These are phyloP conservation scores for Psidium friedrichsthalianum DNA, from an alignment of 345 rosid genomes.

Conservation along the genomic window DNA sequence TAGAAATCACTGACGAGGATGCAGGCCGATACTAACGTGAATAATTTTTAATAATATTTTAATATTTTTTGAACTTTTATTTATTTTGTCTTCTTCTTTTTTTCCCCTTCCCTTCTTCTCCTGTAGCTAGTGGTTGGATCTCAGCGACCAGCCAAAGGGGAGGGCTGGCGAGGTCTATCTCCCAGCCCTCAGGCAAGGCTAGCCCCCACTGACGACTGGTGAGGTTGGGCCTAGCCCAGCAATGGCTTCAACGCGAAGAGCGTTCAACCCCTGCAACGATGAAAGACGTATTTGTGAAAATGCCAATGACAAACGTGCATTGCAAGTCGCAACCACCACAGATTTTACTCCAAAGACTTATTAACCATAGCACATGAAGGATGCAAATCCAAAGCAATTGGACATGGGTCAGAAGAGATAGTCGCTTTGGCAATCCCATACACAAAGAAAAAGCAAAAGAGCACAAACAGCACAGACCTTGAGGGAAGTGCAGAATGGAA, in stretches of 20 bases:
- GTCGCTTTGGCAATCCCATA: neutral
- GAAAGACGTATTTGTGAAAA: neutral
- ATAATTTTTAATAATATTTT: no score
- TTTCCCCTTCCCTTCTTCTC: no score
- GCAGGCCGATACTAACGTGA: no score
- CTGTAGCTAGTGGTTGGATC: no score
- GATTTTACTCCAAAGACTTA: neutral
- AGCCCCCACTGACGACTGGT: no score
- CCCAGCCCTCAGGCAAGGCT: no score
- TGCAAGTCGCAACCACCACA: neutral
- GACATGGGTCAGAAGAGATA: neutral
- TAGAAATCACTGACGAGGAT: no score
- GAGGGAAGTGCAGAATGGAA: slow-evolving; percentile 14
- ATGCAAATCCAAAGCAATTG: neutral
- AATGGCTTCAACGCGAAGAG: neutral
- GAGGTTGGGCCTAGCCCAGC: no score
- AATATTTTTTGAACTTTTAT: no score
- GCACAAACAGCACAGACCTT: neutral
- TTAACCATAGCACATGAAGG: neutral
- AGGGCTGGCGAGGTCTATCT: no score
- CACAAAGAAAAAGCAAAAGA: neutral
- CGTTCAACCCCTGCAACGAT: neutral
- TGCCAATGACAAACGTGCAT: neutral
- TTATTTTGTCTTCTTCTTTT: no score
- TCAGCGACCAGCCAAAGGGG: no score